Conservation (phyloP, 163 green algal species). For the Volvox carteri region DNA sequence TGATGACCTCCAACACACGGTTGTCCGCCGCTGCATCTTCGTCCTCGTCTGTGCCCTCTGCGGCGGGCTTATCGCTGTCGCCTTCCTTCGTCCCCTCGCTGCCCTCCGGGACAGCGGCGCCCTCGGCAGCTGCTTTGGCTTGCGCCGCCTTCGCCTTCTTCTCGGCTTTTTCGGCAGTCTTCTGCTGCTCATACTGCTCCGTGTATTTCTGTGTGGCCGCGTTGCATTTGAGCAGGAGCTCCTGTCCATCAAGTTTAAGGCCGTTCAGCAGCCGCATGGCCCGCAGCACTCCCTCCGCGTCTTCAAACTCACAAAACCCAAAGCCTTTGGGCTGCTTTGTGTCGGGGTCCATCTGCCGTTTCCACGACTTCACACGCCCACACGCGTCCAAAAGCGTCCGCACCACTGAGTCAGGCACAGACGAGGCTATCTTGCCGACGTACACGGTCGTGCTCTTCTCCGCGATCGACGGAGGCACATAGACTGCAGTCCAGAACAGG, state of each 20-base stretch:
- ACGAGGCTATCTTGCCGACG: slow-evolving; percentile 93
- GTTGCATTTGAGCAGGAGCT: slow-evolving; percentile 77
- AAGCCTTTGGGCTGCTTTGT: slow-evolving; percentile 86
- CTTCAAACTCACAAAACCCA: slow-evolving; percentile 78
- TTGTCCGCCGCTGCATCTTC: slow-evolving; percentile 53
- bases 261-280: slow-evolving; percentile 88
- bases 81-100: background rate
- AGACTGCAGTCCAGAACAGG: slow-evolving; percentile 5
- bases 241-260: slow-evolving; percentile 72
- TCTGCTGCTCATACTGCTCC: slow-evolving; percentile 66
- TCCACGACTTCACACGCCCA: slow-evolving; percentile 84
- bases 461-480: slow-evolving; percentile 49
- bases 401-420: slow-evolving; percentile 78
- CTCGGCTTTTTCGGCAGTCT: slow-evolving; percentile 49
- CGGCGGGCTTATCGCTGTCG: background rate
- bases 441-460: slow-evolving; percentile 88
- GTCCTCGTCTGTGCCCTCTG: slow-evolving; percentile 52
- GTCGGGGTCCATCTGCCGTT: slow-evolving; percentile 85
- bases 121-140: background rate
- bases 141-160: slow-evolving; percentile 23
- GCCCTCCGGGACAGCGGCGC: background rate
- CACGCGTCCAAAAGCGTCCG: slow-evolving; percentile 85
- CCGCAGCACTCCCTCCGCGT: slow-evolving; percentile 86
- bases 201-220: slow-evolving; percentile 76
- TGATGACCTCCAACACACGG: slow-evolving; percentile 69